Evolutionary conservation across 257 asterid genomes (phyloP), one percentile per base, ranked within the genome.

Genomic region (Sherardia arvensis): DNA sequence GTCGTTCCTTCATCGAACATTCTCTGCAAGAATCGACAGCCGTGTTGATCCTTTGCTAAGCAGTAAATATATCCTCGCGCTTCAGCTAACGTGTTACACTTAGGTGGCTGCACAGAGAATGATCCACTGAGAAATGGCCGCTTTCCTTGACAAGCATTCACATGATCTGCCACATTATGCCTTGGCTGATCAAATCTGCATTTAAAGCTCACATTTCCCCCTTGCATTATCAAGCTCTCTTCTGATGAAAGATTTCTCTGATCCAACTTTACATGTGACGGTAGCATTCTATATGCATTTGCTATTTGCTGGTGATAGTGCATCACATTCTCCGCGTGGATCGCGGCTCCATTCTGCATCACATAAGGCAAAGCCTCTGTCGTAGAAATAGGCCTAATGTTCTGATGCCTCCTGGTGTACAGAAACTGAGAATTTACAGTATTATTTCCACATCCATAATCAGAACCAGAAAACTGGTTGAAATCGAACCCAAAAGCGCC

Each of bases 31-130:
- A 87, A 87, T 43, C 97, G 83, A 66, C 99, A 90, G 30, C 99
- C 99, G 45, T 86, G 87, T 65, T 94, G 99, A 71, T 90, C 97
- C 85, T 86, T 94, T 0, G 99, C 95, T 23, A 90, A 70, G 34
- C 67, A 36, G 58, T 72, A 78, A 18, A 78, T 75, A 64, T 74
- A 74, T 28, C 91, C 95, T 63, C 59, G 91, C 21, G 73, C 83
- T 65, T 88, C 90, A 51, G 68, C 79, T 56, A 84, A 76, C 8
- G 95, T 83, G 72, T 71, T 62, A 65, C 74, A 79, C 71, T 80
- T 88, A 11, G 79, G 40, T 10, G 86, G 77, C n/a, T n/a, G n/a
- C 32, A 74, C 53, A 51, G 71, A 43, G 20, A 43, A 43, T 43
- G 51, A 43, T 61, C 70, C 72, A 53, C 77, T 73, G 26, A 78